These are phyloP conservation scores for Lactarius trivialis DNA, from an alignment of 768 basidiomycete genomes.

Conservation along the genomic window DNA sequence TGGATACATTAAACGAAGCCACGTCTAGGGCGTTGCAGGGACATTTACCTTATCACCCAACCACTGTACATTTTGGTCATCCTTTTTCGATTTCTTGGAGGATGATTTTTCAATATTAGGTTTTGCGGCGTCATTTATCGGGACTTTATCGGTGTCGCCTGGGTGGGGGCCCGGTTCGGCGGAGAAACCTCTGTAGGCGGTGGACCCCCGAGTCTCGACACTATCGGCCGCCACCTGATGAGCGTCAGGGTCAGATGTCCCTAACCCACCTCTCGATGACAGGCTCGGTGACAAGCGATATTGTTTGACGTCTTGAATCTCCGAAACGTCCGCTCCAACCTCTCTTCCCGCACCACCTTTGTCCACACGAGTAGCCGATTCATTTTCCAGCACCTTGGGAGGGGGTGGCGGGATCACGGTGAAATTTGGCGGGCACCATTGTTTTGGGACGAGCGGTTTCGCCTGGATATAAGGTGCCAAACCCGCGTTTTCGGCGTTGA, in stretches of 20 bases:
- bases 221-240: not conserved
- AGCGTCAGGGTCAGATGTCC: not conserved
- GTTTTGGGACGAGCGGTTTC: constrained; percentile 57
- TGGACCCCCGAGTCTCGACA: not conserved
- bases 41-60: constrained; percentile 71
- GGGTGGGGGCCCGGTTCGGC: not conserved
- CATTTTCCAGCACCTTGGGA: not conserved
- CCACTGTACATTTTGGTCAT: constrained; percentile 44
- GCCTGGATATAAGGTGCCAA: constrained; percentile 69
- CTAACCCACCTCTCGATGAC: not conserved
- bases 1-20: constrained; percentile 27
- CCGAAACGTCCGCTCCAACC: not conserved
- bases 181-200: not conserved
- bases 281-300: not conserved
- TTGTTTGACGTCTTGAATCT: not conserved
- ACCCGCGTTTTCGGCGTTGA: constrained; percentile 48
- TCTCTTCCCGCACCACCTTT: not conserved
- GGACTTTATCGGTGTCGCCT: not conserved
- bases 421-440: constrained; percentile 56
- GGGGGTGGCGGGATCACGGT: constrained; percentile 25
- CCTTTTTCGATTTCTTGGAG: constrained; percentile 20
- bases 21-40: constrained; percentile 2
- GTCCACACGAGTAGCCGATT: not conserved
- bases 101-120: not conserved
- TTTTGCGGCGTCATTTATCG: not conserved